phyloP scores from a whole-genome alignment of 192 early-diverging fungal genomes.

The Geranomyces michiganensis region DNA sequence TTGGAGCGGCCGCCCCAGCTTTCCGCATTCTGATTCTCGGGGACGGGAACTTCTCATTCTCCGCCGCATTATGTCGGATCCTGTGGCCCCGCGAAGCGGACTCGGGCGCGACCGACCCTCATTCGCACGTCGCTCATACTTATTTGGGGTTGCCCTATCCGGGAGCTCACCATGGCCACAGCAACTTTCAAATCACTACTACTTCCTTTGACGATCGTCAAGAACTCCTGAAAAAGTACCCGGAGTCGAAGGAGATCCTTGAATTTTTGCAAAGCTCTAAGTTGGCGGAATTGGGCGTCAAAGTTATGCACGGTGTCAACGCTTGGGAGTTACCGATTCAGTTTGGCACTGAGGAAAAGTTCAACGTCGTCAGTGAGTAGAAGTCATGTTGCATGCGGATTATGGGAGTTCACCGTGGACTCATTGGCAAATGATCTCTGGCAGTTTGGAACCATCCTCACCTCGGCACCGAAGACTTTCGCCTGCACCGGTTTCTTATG shows the following conservation, averaged over 20 bases:
- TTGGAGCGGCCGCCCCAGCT: neutral
- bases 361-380: conserved; percentile 28
- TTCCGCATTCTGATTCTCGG: conserved; percentile 41
- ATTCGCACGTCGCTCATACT: conserved; percentile 17
- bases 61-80: conserved; percentile 47
- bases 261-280: conserved; percentile 21
- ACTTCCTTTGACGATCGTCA: conserved; percentile 53
- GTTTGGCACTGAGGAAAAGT: conserved; percentile 27
- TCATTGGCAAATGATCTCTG: neutral
- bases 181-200: conserved; percentile 37
- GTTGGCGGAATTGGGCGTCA: conserved; percentile 28
- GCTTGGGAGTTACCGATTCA: conserved; percentile 54
- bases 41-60: conserved; percentile 57
- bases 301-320: conserved; percentile 53
- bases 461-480: conserved; percentile 62
- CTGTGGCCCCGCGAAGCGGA: conserved; percentile 34
- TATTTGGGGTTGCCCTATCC: conserved; percentile 29
- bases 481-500: conserved; percentile 61
- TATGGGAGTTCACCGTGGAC: too few species aligned
- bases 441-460: conserved; percentile 64
- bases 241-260: conserved; percentile 45
- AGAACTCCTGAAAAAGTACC: conserved; percentile 53
- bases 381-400: too few species aligned
- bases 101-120: neutral
- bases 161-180: neutral